phyloP scores from a whole-genome alignment of 2,329 filamentous ascomycete species.

The Penicillium brevicompactum region DNA sequence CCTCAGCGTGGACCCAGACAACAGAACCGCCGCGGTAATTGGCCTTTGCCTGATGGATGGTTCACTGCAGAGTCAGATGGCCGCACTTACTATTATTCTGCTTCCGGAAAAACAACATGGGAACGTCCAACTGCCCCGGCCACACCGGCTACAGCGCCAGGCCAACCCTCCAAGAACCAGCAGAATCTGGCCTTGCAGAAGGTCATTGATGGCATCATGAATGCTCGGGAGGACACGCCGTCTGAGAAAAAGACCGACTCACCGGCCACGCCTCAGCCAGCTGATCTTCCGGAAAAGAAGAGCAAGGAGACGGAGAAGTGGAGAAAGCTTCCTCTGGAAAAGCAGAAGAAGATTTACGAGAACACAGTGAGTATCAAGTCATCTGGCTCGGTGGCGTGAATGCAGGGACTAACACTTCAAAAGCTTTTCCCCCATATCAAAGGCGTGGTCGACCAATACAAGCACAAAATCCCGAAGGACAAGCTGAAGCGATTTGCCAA shows the following conservation, averaged over 20 bases:
- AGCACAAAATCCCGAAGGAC: conserved; percentile 82
- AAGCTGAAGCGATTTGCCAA: conserved; percentile 66
- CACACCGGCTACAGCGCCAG: conserved; percentile 53
- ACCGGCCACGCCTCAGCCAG: conserved; percentile 65
- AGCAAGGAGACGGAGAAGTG: conserved; percentile 52
- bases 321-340: conserved; percentile 59
- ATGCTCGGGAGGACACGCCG: conserved; percentile 61
- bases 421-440: conserved; percentile 84
- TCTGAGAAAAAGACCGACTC: conserved; percentile 54
- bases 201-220: conserved; percentile 82
- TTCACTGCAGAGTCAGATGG: conserved; percentile 71
- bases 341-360: conserved; percentile 94
- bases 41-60: conserved; percentile 79
- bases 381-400: neutral
- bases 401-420: conserved; percentile 16
- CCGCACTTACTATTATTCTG: conserved; percentile 82
- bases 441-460: conserved; percentile 82
- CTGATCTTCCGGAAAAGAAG: conserved; percentile 54
- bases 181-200: conserved; percentile 78
- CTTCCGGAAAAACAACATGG: conserved; percentile 79
- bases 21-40: conserved; percentile 58
- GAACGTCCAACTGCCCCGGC: conserved; percentile 71
- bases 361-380: conserved; percentile 69
- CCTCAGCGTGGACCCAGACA: conserved; percentile 53
- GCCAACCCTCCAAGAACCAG: conserved; percentile 62